These are phyloP conservation scores for Geotrichum restrictum DNA, from an alignment of 1,139 yeast species.

Conservation along the genomic window DNA sequence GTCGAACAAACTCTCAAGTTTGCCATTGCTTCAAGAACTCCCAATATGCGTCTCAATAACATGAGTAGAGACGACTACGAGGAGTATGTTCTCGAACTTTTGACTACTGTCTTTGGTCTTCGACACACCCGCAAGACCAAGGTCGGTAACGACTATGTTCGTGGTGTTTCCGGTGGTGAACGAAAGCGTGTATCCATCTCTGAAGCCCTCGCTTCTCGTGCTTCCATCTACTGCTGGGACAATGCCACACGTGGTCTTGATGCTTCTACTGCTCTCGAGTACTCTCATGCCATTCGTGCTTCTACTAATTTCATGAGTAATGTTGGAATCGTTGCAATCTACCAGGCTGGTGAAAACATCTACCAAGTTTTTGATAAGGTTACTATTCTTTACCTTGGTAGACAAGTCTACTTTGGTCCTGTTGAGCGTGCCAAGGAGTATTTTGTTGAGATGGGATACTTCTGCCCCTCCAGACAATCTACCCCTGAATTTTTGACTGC, in stretches of 20 bases:
- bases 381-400: constrained; percentile 54
- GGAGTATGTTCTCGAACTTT: constrained; percentile 45
- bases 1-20: constrained; percentile 58
- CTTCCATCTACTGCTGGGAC: constrained; percentile 61
- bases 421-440: constrained; percentile 47
- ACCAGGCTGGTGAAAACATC: constrained; percentile 63
- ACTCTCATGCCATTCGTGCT: constrained; percentile 55
- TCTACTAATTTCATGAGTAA: constrained; percentile 51
- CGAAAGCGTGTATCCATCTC: constrained; percentile 57
- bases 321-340: constrained; percentile 53
- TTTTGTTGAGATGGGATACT: constrained; percentile 57
- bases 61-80: constrained; percentile 48
- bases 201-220: constrained; percentile 55
- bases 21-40: constrained; percentile 56
- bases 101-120: constrained; percentile 54
- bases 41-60: constrained; percentile 48
- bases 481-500: constrained; percentile 59
- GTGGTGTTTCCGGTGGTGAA: constrained; percentile 63
- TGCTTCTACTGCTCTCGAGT: constrained; percentile 65
- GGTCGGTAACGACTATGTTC: constrained; percentile 55
- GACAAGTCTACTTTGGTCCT: constrained; percentile 56
- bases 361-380: constrained; percentile 60
- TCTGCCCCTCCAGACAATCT: constrained; percentile 56
- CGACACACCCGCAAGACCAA: constrained; percentile 51
- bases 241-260: constrained; percentile 69